phyloP scores from a whole-genome alignment of 2,329 filamentous ascomycete genomes.

The Xylaria sp. region DNA sequence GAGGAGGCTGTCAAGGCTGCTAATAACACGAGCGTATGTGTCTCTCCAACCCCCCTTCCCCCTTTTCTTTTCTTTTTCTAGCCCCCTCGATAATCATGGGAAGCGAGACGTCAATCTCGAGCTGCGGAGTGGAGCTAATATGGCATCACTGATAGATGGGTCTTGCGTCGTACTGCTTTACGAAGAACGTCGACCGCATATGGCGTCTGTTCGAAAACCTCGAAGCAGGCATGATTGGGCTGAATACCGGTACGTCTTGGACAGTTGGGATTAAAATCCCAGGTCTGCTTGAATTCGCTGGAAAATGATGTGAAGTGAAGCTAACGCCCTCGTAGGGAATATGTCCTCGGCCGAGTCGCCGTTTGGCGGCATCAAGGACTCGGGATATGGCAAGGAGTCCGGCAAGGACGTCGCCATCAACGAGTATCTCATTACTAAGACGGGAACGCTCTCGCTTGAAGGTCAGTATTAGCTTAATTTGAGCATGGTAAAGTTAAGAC shows the following conservation, averaged over 20 bases:
- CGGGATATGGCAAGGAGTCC: slow-evolving; percentile 59
- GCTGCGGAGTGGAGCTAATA: background rate
- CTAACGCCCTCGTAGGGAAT: slow-evolving; percentile 45
- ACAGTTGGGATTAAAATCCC: background rate
- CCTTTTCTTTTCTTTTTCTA: background rate
- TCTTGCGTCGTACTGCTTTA: slow-evolving; percentile 67
- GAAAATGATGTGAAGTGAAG: background rate
- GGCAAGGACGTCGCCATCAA: slow-evolving; percentile 60
- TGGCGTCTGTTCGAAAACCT: slow-evolving; percentile 69
- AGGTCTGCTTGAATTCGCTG: background rate
- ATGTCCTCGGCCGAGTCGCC: slow-evolving; percentile 56
- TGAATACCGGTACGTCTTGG: slow-evolving; percentile 55
- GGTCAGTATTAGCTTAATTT: slow-evolving; percentile 49
- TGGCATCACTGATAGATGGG: slow-evolving; percentile 56
- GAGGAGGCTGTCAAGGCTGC: slow-evolving; percentile 64
- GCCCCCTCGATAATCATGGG: background rate
- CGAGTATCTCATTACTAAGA: slow-evolving; percentile 59
- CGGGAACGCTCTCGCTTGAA: slow-evolving; percentile 56
- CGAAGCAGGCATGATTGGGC: slow-evolving; percentile 62
- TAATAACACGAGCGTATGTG: slow-evolving; percentile 61
- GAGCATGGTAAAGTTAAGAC: background rate
- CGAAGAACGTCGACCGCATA: slow-evolving; percentile 66
- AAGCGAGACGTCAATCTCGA: background rate
- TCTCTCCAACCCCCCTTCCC: background rate
- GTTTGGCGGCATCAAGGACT: slow-evolving; percentile 61